phyloP scores from a whole-genome alignment of 768 basidiomycete species.

The Hydnum rufescens region DNA sequence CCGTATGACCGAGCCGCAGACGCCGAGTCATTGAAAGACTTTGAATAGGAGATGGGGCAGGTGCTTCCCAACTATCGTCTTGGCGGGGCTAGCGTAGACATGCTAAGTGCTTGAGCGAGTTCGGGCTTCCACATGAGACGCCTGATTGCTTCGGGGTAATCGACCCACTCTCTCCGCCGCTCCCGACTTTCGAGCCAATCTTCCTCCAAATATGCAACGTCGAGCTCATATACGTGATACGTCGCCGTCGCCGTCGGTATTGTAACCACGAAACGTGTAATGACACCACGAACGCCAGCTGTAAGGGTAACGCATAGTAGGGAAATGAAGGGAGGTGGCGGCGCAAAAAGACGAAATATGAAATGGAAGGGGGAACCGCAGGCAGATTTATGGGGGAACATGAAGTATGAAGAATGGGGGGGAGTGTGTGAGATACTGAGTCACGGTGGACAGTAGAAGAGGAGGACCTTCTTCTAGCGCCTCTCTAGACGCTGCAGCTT shows the following conservation, averaged over 20 bases:
- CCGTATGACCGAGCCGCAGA: background rate
- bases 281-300: conserved; percentile 78
- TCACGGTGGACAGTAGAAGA: conserved; percentile 40
- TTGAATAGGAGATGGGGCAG: background rate
- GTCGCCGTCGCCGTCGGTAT: conserved; percentile 60
- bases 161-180: conserved; percentile 72
- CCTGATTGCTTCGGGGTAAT: conserved; percentile 58
- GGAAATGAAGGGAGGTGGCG: conserved; percentile 12
- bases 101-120: conserved; percentile 47
- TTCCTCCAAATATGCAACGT: conserved; percentile 52
- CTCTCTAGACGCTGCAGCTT: conserved; percentile 79
- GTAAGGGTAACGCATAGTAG: conserved; percentile 10
- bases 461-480: conserved; percentile 93
- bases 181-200: conserved; percentile 70
- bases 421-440: conserved; percentile 28
- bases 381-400: conserved; percentile 5
- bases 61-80: conserved; percentile 9
- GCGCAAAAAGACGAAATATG: conserved; percentile 19
- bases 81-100: conserved; percentile 46
- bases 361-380: too few relatives aligned
- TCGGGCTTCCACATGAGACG: conserved; percentile 74
- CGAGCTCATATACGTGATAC: conserved; percentile 82
- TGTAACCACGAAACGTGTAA: conserved; percentile 70
- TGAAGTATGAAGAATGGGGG: conserved; percentile 34
- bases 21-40: background rate